A percentile compares a stretch with the other conserved stretches of the same genome.
These are phyloP conservation scores for Viola pubescens DNA, from an alignment of 441 rosid genomes.

Conservation along the genomic window DNA sequence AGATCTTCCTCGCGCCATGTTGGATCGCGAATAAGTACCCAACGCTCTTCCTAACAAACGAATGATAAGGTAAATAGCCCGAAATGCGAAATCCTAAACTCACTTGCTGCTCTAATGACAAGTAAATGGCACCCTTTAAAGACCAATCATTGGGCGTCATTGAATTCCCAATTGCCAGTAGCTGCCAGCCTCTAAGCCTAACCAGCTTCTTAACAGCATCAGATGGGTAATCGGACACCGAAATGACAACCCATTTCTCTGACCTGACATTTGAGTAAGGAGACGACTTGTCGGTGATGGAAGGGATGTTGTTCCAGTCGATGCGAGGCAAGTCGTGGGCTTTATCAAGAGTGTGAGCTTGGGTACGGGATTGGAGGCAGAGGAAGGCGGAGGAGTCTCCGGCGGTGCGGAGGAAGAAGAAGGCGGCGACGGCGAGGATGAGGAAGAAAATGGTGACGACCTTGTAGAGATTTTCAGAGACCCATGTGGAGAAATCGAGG, in stretches of 20 bases:
- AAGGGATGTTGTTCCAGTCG: conserved; percentile 50
- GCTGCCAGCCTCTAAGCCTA: conserved; percentile 79
- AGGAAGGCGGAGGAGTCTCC: conserved; percentile 52
- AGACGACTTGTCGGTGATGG: conserved; percentile 47
- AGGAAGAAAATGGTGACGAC: conserved; percentile 38
- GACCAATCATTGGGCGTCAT: conserved; percentile 69
- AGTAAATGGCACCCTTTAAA: conserved; percentile 68
- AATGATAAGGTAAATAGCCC: conserved; percentile 66
- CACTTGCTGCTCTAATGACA: conserved; percentile 76
- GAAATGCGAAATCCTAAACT: conserved; percentile 54
- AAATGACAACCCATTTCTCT: conserved; percentile 72
- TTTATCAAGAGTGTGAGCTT: conserved; percentile 39
- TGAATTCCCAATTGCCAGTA: conserved; percentile 73
- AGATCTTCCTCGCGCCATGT: conserved; percentile 83
- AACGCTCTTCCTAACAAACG: conserved; percentile 68
- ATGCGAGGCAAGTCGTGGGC: conserved; percentile 46
- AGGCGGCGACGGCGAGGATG: conserved; percentile 41
- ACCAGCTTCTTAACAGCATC: conserved; percentile 50
- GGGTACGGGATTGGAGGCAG: conserved; percentile 47
- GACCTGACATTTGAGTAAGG: conserved; percentile 56
- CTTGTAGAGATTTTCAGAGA: conserved; percentile 50
- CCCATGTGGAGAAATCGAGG: conserved; percentile 80
- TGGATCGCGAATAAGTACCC: conserved; percentile 94
- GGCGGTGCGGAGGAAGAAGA: conserved; percentile 59
- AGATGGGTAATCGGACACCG: conserved; percentile 63